Base-by-base conservation (phyloP, 2,329 filamentous ascomycete genomes). In the Penicillium oxalicum region DNA sequence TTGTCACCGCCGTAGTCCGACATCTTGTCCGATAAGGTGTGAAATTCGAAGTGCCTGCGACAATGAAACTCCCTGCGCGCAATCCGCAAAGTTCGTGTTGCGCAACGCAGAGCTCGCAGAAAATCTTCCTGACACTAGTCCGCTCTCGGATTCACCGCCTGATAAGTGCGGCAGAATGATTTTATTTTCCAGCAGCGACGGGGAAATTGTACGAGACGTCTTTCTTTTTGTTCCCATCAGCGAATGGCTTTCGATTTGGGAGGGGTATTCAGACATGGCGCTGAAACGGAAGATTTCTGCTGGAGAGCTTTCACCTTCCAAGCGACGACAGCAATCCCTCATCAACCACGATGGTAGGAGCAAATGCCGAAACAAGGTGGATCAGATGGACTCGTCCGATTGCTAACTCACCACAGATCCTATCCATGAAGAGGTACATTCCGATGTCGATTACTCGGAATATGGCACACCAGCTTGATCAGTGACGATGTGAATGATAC, bases 1-100 rank as follows among this genome's bases (percentile, higher is more conserved):
- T 85, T 80, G 62, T 84, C 81, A 60, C 82, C 82, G 60, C 82
- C 84, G 72, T 83, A 84, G 72, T 88, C 85, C 70, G 85, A 89
- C 86, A 89, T 88, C 42, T 51, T 67, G 62, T 53, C 50, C 44
- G 48, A 37, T 41, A 49, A 50, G 41, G 46, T 41, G 41, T 18
- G 45, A 45, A 44, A 48, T 40, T 41, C 43, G 45, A 50, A 44
- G 48, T 28, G 48, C 55, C 45, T 48, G 53, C 52, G 32, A 40
- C 53, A 40, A 53, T 52, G 50, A 52, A 55, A 50, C 54, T 50
- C 54, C 54, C 54, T 48, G 44, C 49, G 52, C 53, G 50, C 46
- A 49, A 18, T 18, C 18, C 47, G 50, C 43, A 38, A 24, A 49
- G 49, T 47, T 54, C 32, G 52, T 40, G 46, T 32, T 49, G 55